A percentile compares a stretch with the other conserved stretches of the same genome.
phyloP scores from a whole-genome alignment of 1,284 basidiomycete genomes.

The Puccinia hordei region DNA sequence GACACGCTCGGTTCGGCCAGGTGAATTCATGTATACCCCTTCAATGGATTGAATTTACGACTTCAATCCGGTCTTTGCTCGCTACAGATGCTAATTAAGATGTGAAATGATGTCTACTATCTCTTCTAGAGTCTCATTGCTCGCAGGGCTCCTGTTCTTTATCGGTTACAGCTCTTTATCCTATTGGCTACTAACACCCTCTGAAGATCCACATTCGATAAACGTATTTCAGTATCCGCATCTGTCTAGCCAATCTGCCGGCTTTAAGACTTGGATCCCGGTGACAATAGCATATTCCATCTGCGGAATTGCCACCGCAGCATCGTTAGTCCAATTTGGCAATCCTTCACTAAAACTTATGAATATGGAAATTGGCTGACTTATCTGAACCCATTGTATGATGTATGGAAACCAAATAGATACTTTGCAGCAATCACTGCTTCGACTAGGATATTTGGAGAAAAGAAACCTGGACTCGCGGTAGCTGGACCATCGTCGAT shows the following conservation, averaged over 20 bases:
- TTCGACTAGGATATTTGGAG: constrained; percentile 38
- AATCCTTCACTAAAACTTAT: neutral
- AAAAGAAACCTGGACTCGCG: constrained; percentile 32
- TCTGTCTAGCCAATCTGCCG: neutral
- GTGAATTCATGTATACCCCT: neutral
- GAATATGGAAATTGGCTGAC: neutral
- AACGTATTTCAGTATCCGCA: constrained; percentile 2
- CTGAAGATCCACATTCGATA: neutral
- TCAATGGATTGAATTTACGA: neutral
- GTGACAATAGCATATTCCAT: constrained; percentile 35
- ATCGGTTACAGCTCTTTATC: constrained; percentile 30
- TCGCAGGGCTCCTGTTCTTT: constrained; percentile 32
- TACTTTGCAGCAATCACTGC: constrained; percentile 45
- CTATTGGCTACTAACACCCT: neutral
- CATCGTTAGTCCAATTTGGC: constrained; percentile 22
- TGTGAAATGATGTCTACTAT: neutral
- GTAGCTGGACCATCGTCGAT: constrained; percentile 36
- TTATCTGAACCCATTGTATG: neutral
- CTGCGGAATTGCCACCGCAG: constrained; percentile 37
- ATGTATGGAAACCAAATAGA: neutral
- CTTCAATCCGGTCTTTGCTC: neutral
- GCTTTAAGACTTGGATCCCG: constrained; percentile 5
- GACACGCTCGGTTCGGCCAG: constrained; percentile 31
- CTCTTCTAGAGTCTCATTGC: constrained; percentile 26
- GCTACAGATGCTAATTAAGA: neutral